Evolutionary conservation across 768 basidiomycete genomes (phyloP).

Genomic region (Tephrocybe rancida): DNA sequence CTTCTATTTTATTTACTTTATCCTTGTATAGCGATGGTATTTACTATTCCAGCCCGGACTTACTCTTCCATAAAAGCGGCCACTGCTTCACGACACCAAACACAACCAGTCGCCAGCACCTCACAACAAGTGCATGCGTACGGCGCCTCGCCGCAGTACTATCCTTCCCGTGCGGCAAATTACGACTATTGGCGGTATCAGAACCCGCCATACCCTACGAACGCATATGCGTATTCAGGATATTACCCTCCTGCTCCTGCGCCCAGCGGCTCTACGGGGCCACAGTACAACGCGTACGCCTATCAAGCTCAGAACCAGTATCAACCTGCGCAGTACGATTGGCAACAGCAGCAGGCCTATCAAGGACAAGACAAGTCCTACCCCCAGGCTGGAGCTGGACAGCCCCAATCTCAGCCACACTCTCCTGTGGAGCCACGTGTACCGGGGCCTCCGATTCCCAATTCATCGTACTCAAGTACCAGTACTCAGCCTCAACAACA

Average conservation of each 20-base stretch:
- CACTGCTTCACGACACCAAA: slow-evolving; percentile 14
- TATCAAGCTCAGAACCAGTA: slow-evolving; percentile 24
- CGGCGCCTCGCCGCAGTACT: slow-evolving; percentile 18
- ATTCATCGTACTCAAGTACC: neutral
- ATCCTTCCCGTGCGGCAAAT: slow-evolving; percentile 24
- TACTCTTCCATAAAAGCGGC: slow-evolving; percentile 32
- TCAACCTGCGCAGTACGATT: slow-evolving; percentile 25
- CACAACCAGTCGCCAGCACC: slow-evolving; percentile 14
- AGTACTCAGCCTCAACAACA: slow-evolving; percentile 1
- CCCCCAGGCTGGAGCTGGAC: neutral
- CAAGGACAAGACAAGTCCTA: slow-evolving; percentile 22
- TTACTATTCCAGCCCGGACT: slow-evolving; percentile 29
- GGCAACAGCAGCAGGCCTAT: slow-evolving; percentile 42
- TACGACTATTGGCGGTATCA: slow-evolving; percentile 42
- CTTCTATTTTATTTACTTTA: neutral
- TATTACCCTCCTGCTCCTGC: slow-evolving; percentile 24
- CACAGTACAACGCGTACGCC: slow-evolving; percentile 26
- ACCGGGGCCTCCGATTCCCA: neutral
- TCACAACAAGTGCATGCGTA: slow-evolving; percentile 14
- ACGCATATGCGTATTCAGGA: slow-evolving; percentile 29
- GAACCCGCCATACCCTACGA: slow-evolving; percentile 21
- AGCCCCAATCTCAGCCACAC: neutral
- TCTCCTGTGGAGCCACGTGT: neutral
- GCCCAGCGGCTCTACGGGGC: slow-evolving; percentile 11
- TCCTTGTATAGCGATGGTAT: slow-evolving; percentile 17